A percentile compares a stretch with the other conserved stretches of the same genome.
These are phyloP conservation scores for Hypholoma fasciculare DNA, from an alignment of 768 basidiomycete species.

Conservation along the genomic window DNA sequence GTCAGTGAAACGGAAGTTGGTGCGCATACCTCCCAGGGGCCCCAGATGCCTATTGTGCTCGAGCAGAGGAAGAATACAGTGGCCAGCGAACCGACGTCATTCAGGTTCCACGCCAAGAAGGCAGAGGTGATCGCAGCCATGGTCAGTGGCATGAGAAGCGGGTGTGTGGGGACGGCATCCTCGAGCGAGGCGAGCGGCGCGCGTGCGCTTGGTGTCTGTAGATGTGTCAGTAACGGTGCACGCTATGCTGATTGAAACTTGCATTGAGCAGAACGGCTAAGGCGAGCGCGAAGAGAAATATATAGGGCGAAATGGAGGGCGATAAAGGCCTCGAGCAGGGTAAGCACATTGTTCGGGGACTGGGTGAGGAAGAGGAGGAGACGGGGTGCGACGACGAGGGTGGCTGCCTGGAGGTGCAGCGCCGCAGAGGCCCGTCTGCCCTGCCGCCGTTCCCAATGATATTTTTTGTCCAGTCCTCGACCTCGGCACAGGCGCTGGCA, in stretches of 20 bases:
- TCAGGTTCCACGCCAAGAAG: slow-evolving; percentile 67
- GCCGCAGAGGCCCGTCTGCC: slow-evolving; percentile 37
- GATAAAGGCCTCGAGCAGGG: slow-evolving; percentile 70
- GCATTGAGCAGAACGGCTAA: slow-evolving; percentile 63
- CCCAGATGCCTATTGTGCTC: slow-evolving; percentile 59
- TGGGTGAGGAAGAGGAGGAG: slow-evolving; percentile 69
- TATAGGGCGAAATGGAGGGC: slow-evolving; percentile 66
- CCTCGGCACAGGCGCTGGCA: slow-evolving; percentile 67
- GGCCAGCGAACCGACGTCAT: slow-evolving; percentile 55
- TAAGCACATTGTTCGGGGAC: slow-evolving; percentile 43
- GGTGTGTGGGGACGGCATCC: slow-evolving; percentile 41
- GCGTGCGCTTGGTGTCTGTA: slow-evolving; percentile 11
- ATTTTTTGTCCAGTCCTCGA: slow-evolving; percentile 50
- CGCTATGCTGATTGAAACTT: neutral
- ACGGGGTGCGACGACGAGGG: slow-evolving; percentile 52
- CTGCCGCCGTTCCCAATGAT: neutral
- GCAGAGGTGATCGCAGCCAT: slow-evolving; percentile 53
- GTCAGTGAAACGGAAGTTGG: slow-evolving; percentile 4
- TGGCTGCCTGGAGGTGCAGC: slow-evolving; percentile 31
- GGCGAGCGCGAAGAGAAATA: slow-evolving; percentile 55
- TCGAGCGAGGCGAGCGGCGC: slow-evolving; percentile 37
- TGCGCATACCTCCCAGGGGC: slow-evolving; percentile 62
- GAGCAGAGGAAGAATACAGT: slow-evolving; percentile 50
- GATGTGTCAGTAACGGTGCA: neutral
- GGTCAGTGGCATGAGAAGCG: slow-evolving; percentile 63